Evolutionary conservation across 2,329 filamentous ascomycete genomes (phyloP).

Genomic region (Talaromyces pinophilus): DNA sequence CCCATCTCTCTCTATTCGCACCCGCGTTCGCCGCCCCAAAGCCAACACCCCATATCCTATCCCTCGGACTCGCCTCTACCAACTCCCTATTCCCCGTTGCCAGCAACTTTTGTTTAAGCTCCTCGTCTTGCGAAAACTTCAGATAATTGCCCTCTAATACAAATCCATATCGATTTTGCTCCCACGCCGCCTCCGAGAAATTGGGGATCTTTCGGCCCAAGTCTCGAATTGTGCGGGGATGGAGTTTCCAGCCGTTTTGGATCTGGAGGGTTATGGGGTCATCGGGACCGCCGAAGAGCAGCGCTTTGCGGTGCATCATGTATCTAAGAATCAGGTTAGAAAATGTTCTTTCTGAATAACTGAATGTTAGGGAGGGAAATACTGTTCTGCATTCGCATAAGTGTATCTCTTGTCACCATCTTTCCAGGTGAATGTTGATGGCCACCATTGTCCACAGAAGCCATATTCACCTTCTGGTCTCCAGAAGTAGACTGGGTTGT

Average conservation of each 20-base stretch:
- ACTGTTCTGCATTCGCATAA: conserved; percentile 26
- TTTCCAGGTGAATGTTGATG: conserved; percentile 26
- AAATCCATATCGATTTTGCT: conserved; percentile 30
- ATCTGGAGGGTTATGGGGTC: not conserved
- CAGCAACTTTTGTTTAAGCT: conserved; percentile 31
- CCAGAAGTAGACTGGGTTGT: conserved; percentile 29
- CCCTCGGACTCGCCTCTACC: conserved; percentile 40
- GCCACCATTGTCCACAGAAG: conserved; percentile 30
- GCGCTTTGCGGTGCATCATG: conserved; percentile 42
- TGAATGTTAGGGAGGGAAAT: not conserved
- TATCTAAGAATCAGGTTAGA: conserved; percentile 25
- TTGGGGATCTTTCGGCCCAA: conserved; percentile 37
- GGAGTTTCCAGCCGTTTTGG: conserved; percentile 10
- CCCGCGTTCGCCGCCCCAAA: conserved; percentile 35
- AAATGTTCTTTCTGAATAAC: not conserved
- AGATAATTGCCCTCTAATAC: conserved; percentile 36
- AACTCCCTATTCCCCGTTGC: conserved; percentile 34
- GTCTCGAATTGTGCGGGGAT: conserved; percentile 27
- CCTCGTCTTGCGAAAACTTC: conserved; percentile 37
- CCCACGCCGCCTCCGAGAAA: conserved; percentile 35
- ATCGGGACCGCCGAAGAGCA: conserved; percentile 30
- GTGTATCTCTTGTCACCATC: conserved; percentile 14
- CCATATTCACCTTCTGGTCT: conserved; percentile 28
- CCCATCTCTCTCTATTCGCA: conserved; percentile 33
- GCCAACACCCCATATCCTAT: conserved; percentile 40